These are phyloP conservation scores for Osmanthus fragrans DNA, from an alignment of 257 asterid species.

Conservation along the genomic window DNA sequence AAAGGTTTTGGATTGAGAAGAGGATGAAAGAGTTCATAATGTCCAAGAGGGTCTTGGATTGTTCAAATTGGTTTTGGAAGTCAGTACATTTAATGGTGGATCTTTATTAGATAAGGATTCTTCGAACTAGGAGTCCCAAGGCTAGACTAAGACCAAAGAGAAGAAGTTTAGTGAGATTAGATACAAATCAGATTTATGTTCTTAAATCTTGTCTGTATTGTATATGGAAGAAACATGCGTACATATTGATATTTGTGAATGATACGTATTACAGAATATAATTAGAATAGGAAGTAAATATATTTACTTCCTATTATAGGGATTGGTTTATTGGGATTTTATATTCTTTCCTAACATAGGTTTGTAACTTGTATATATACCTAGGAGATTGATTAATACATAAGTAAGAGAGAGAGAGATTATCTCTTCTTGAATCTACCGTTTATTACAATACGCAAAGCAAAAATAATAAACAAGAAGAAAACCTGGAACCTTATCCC, in stretches of 20 bases:
- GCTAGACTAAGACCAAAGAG: background rate
- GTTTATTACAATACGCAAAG: no score
- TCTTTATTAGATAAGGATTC: background rate
- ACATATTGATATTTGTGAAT: background rate
- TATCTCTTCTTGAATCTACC: no score
- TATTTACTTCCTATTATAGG: no score
- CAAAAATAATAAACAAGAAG: background rate
- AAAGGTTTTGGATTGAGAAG: background rate
- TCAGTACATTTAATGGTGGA: background rate
- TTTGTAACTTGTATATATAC: no score
- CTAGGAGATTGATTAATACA: no score
- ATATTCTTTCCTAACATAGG: no score
- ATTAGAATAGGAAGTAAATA: no score
- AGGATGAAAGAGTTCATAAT: background rate
- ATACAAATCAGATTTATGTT: background rate
- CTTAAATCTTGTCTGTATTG: background rate
- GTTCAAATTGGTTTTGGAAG: no score
- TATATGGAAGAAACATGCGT: background rate
- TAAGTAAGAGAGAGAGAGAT: no score
- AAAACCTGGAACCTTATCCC: background rate
- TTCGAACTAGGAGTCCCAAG: background rate
- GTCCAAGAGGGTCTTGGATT: background rate
- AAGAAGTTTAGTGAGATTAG: background rate
- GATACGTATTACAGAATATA: no score
- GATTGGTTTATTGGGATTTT: no score